These are phyloP conservation scores for Tolypocladium pustulatum DNA, from an alignment of 2,329 filamentous ascomycete species.

Conservation along the genomic window DNA sequence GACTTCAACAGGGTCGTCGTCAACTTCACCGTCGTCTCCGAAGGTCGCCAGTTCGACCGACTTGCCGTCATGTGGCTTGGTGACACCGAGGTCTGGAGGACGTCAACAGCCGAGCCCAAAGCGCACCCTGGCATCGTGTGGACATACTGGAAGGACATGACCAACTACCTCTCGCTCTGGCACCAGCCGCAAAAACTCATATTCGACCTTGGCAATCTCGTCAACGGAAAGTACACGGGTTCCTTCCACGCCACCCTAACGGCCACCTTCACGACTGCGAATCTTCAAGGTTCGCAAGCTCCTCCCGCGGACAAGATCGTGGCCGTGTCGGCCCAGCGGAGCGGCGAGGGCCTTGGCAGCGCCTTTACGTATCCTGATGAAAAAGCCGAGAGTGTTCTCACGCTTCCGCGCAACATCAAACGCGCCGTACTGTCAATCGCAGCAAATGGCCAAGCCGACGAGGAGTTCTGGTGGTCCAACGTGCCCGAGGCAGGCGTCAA, in stretches of 20 bases:
- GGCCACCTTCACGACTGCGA: slow-evolving; percentile 54
- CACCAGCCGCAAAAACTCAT: slow-evolving; percentile 60
- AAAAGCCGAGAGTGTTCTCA: slow-evolving; percentile 46
- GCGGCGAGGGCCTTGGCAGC: slow-evolving; percentile 43
- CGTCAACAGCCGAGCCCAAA: slow-evolving; percentile 72
- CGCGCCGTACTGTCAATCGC: slow-evolving; percentile 67
- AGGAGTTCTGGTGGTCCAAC: slow-evolving; percentile 85
- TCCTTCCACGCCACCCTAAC: slow-evolving; percentile 64
- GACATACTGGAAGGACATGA: slow-evolving; percentile 73
- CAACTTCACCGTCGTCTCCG: slow-evolving; percentile 64
- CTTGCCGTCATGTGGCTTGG: slow-evolving; percentile 66
- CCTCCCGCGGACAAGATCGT: slow-evolving; percentile 53
- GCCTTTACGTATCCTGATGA: slow-evolving; percentile 57
- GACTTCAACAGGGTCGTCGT: slow-evolving; percentile 65
- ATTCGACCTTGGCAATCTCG: slow-evolving; percentile 67
- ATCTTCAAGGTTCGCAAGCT: background rate
- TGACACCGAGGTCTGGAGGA: slow-evolving; percentile 73
- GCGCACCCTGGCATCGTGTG: slow-evolving; percentile 55
- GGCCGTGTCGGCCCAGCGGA: slow-evolving; percentile 49
- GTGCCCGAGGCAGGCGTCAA: slow-evolving; percentile 51
- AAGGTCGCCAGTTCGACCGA: slow-evolving; percentile 66
- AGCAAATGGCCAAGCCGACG: slow-evolving; percentile 62
- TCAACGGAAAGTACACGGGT: slow-evolving; percentile 61
- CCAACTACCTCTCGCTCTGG: slow-evolving; percentile 59
- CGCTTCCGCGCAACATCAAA: slow-evolving; percentile 54